These are phyloP conservation scores for Leishmania braziliensis DNA, from an alignment of 208 protist genomes.

Conservation along the genomic window DNA sequence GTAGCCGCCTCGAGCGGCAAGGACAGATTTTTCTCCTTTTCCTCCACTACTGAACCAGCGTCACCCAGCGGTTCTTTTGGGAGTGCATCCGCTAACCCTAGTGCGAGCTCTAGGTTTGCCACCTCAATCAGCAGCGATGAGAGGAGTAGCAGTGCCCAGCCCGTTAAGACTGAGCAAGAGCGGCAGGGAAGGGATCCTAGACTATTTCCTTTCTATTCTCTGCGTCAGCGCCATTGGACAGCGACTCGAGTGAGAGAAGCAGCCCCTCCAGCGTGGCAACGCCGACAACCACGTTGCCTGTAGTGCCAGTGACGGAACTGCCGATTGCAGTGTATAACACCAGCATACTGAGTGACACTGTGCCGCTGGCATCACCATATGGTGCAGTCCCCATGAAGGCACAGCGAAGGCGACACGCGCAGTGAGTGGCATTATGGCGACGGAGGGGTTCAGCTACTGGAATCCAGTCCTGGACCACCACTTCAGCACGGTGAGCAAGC, in stretches of 20 bases:
- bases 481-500: background rate
- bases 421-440: background rate
- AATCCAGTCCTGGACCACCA: background rate
- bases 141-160: background rate
- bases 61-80: no score
- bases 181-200: no score
- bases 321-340: background rate
- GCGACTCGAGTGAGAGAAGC: background rate
- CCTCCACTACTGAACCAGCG: no score
- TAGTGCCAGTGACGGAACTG: background rate
- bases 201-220: background rate
- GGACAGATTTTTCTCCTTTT: no score
- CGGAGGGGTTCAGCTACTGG: background rate
- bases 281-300: background rate
- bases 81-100: no score
- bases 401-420: background rate
- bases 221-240: background rate
- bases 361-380: background rate
- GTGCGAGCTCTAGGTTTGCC: background rate
- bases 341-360: background rate
- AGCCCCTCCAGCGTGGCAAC: background rate
- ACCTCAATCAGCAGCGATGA: background rate
- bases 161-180: constrained; percentile 8
- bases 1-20: no score
- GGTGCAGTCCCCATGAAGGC: background rate